A percentile compares a stretch with the other conserved stretches of the same genome.
These are phyloP conservation scores for Gossypium stocksii DNA, from an alignment of 345 rosid genomes.

Conservation along the genomic window DNA sequence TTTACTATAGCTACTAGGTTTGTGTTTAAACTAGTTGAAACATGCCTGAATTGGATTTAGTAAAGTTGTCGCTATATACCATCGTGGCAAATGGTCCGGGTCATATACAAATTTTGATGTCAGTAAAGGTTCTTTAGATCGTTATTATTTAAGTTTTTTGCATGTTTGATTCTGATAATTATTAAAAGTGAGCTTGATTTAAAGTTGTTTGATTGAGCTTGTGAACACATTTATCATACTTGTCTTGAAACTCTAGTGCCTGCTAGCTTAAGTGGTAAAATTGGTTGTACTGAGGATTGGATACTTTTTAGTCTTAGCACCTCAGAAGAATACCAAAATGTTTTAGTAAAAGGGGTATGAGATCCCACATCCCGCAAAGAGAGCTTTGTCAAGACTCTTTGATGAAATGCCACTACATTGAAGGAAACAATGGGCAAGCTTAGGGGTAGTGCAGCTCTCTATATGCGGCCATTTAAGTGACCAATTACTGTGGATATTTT, in stretches of 20 bases:
- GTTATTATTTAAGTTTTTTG: neutral
- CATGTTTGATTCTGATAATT: neutral
- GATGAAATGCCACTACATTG: neutral
- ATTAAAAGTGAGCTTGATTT: neutral
- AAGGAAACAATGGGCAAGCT: neutral
- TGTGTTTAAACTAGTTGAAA: neutral
- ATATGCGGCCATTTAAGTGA: neutral
- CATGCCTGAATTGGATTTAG: slow-evolving; percentile 1
- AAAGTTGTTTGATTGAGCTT: neutral
- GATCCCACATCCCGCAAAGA: neutral
- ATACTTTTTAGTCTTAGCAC: neutral
- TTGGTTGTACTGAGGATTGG: neutral
- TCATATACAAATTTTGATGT: neutral
- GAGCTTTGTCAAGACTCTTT: slow-evolving; percentile 2
- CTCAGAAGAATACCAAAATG: neutral
- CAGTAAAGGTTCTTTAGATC: neutral
- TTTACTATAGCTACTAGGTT: slow-evolving; percentile 3
- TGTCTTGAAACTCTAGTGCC: neutral
- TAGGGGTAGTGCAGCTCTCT: neutral
- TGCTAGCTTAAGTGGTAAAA: neutral
- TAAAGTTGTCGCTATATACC: neutral
- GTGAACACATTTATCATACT: neutral
- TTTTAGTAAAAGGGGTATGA: neutral
- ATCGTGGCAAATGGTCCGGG: neutral
- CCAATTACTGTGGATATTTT: neutral